Evolutionary conservation across 768 basidiomycete genomes (phyloP), one percentile per base, ranked within the genome.

Genomic region (Hericium erinaceus): DNA sequence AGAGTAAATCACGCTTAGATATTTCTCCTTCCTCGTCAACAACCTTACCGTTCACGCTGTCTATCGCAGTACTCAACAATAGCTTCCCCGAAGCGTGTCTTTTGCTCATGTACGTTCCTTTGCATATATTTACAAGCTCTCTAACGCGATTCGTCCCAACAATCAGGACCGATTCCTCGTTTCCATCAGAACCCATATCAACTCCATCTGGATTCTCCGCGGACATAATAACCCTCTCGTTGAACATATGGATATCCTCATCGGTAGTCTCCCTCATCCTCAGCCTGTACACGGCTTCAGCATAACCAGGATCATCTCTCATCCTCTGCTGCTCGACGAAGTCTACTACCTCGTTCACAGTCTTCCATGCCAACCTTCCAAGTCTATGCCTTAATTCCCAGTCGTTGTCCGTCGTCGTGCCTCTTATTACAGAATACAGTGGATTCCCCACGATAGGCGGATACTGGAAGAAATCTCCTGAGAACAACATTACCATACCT

Each of bases 381-480:
- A 41, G 12, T 18, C 40, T 5, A 11, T 41, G 40, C 11, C 40
- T 13, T 11, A 41, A 18, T 11, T 41, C 15, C 40, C 40, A 41
- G 11, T 41, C 40, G 40, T 41, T 41, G 15, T 13, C 5, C 7
- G 4, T 41, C 7, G 13, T 41, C 4, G 15, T 41, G 5, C 40
- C 40, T 5, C 40, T 56, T 28, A 71, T 68, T 3, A 70, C 65
- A 0, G 24, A 24, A 48, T 69, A 73, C 12, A 74, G 37, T 6
- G 71, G 60, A 10, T 39, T 59, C 0, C 68, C 70, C 3, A 56
- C 52, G 0, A 72, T 67, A 16, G 72, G 73, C 1, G 69, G 68
- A 57, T 61, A 71, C 20, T 73, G 72, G 48, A 52, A 68, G 26
- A 72, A 68, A 55, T 73, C 73, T 12, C 73, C 73, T 1, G 70